A percentile compares a stretch with the other conserved stretches of the same genome.
phyloP scores from a whole-genome alignment of 495 filamentous ascomycete species.

The Podospora comata region DNA sequence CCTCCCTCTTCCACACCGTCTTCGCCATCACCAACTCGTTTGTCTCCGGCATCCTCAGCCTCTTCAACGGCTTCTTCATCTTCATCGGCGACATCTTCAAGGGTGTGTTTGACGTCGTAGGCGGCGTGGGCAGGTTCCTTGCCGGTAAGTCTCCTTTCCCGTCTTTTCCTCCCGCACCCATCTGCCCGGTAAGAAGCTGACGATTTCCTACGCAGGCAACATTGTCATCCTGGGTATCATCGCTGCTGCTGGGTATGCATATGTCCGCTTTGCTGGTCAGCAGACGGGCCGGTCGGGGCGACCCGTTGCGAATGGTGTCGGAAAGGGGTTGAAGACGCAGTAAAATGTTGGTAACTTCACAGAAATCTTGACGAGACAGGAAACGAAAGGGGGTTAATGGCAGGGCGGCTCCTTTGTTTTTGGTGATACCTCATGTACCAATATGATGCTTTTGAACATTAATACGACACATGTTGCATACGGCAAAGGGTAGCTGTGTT shows the following conservation, averaged over 20 bases:
- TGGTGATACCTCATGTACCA: background rate
- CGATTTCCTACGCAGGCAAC: slow-evolving; percentile 24
- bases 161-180: background rate
- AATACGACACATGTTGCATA: background rate
- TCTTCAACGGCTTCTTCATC: slow-evolving; percentile 31
- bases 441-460: background rate
- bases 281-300: slow-evolving; percentile 13
- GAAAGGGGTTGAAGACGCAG: slow-evolving; percentile 26
- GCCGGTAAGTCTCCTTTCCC: slow-evolving; percentile 24
- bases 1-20: slow-evolving; percentile 29
- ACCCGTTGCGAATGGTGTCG: slow-evolving; percentile 12
- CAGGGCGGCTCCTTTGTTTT: background rate
- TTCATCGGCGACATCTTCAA: slow-evolving; percentile 28
- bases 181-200: background rate
- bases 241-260: slow-evolving; percentile 27
- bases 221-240: slow-evolving; percentile 34
- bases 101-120: slow-evolving; percentile 33
- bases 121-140: slow-evolving; percentile 35
- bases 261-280: slow-evolving; percentile 30
- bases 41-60: slow-evolving; percentile 23
- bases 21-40: slow-evolving; percentile 31
- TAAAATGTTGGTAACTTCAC: slow-evolving; percentile 5
- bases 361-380: too few relatives aligned
- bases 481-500: background rate
- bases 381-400: too few relatives aligned